phyloP scores from a whole-genome alignment of 805 yeast genomes.

The Candida takata region DNA sequence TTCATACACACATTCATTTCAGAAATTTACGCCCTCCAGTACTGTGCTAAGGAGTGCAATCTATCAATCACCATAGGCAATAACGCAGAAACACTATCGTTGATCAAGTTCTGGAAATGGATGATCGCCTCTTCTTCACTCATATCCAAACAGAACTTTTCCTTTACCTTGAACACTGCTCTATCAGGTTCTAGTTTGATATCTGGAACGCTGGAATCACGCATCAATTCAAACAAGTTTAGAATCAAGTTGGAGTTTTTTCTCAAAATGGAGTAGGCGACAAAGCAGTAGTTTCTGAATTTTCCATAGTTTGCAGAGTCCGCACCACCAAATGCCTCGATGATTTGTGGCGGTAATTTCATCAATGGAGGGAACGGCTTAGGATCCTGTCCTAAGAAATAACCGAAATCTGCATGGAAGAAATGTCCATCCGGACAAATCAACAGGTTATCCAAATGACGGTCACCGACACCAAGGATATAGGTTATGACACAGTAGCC shows the following conservation, averaged over 20 bases:
- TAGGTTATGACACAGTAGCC: constrained; percentile 97
- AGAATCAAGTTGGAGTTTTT: constrained; percentile 85
- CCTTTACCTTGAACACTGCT: constrained; percentile 86
- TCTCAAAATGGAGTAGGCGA: constrained; percentile 84
- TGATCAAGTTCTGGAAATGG: constrained; percentile 90
- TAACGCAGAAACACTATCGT: constrained; percentile 89
- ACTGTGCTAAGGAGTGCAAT: constrained; percentile 91
- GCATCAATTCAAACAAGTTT: constrained; percentile 89
- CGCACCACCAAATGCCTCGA: constrained; percentile 97
- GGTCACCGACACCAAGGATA: constrained; percentile 91
- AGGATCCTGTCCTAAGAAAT: constrained; percentile 93
- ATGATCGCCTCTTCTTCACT: constrained; percentile 93
- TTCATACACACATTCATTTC: too few relatives aligned
- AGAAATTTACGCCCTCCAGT: constrained; percentile 82
- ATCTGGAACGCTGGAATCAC: constrained; percentile 88
- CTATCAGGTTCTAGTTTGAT: constrained; percentile 77
- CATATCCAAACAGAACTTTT: constrained; percentile 88
- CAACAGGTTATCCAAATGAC: constrained; percentile 87
- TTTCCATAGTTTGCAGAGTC: constrained; percentile 76
- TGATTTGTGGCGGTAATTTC: constrained; percentile 94
- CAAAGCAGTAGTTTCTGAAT: constrained; percentile 90
- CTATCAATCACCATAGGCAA: constrained; percentile 94
- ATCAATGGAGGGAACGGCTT: constrained; percentile 98
- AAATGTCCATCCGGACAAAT: constrained; percentile 80
- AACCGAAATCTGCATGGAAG: constrained; percentile 98